Evolutionary conservation across 2,329 filamentous ascomycete species (phyloP).

Genomic region (Trichoderma cornu-damae): DNA sequence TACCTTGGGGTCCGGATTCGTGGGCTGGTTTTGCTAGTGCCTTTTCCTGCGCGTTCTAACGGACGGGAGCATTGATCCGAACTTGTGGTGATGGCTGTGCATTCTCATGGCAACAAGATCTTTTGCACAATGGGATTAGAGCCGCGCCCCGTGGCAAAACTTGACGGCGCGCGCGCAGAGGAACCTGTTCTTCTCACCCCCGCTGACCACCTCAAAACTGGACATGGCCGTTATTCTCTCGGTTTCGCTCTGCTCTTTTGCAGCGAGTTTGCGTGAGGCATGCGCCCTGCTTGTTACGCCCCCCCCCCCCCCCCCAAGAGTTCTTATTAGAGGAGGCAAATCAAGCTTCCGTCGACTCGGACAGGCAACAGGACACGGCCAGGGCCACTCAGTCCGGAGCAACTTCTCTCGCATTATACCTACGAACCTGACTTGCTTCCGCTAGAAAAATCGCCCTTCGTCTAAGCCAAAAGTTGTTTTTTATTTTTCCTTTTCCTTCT

Average conservation of each 20-base stretch:
- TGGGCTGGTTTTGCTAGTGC: conserved; percentile 2
- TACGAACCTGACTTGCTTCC: no score
- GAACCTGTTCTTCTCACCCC: not conserved
- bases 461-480: no score
- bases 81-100: not conserved
- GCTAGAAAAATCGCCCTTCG: no score
- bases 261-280: not conserved
- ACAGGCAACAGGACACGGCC: no score
- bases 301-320: no score
- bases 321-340: no score
- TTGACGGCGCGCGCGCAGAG: not conserved
- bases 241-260: not conserved
- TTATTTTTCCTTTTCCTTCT: no score
- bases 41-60: conserved; percentile 8
- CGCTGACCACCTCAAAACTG: not conserved
- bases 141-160: not conserved
- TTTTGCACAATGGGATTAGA: not conserved
- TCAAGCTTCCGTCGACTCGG: no score
- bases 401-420: no score
- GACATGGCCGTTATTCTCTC: no score
- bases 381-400: no score
- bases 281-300: not conserved
- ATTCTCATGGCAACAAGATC: not conserved
- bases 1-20: not conserved
- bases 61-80: conserved; percentile 6